Evolutionary conservation across 1,284 basidiomycete species (phyloP).

Genomic region (Apiotrichum porosum): DNA sequence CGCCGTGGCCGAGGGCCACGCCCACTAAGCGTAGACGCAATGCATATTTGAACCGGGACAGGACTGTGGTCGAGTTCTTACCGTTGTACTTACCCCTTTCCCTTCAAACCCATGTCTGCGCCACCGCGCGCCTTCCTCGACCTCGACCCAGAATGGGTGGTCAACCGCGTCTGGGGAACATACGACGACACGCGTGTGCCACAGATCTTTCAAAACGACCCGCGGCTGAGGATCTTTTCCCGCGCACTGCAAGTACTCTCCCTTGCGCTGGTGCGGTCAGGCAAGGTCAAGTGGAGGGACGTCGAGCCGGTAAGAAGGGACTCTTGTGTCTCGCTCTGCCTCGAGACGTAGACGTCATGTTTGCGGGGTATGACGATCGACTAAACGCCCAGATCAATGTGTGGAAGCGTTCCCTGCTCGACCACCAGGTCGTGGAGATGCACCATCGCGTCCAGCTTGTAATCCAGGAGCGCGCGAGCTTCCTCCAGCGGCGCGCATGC

Average conservation of each 20-base stretch:
- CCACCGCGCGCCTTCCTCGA: neutral
- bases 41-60: slow-evolving; percentile 3
- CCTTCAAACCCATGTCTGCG: too few species aligned
- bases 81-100: too few species aligned
- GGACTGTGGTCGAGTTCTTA: neutral
- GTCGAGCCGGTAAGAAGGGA: neutral
- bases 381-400: too few species aligned
- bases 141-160: neutral
- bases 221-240: neutral
- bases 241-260: neutral
- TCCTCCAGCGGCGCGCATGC: neutral
- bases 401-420: too few species aligned
- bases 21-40: slow-evolving; percentile 24
- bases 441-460: neutral
- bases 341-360: too few species aligned
- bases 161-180: neutral
- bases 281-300: neutral
- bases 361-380: too few species aligned
- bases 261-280: neutral
- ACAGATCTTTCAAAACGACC: neutral
- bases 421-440: neutral
- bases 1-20: slow-evolving; percentile 25
- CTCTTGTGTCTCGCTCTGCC: too few species aligned
- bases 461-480: neutral
- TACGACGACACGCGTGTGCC: neutral